Evolutionary conservation across 208 protist genomes (phyloP), one percentile per base, ranked within the genome.

Genomic region (Eutreptiella sp.): DNA sequence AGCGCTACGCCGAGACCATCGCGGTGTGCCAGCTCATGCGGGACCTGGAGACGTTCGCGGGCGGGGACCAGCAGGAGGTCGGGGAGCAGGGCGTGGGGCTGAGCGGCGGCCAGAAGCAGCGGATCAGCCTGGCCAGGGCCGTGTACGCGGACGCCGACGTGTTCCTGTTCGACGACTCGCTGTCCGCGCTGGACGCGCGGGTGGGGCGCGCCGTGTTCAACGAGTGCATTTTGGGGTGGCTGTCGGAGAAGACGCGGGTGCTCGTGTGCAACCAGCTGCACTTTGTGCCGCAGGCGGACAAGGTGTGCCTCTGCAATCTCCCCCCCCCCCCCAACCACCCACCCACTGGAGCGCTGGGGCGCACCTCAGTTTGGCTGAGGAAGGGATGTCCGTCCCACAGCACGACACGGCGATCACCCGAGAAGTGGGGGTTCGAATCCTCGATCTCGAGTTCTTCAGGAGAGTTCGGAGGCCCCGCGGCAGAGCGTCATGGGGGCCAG

Each of bases 41-140:
- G 23, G 86, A 91, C 42, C 36, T 90, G 0, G 38, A 60, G 28
- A 48, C 68, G 2, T 35, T 88, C 0, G 5, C 38, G 2, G 21
- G 26, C 11, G 77, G 79, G 26, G 72, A 87, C 63, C 1, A 62
- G 26, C 86, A 73, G 7, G 85, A 81, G 31, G 9, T 73, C 31
- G 68, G 66, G 35, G 72, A 77, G 46, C 50, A 70, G 5, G 72
- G 72, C 19, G 57, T 78, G 24, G 78, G 63, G 34, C 24, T 77
- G 14, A 65, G 42, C 23, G 72, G 72, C 26, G 72, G 72, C 32
- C 72, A 77, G 54, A 75, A 73, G 41, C 55, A 63, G 63, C 27
- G 72, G 29, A 66, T 77, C 26, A 38, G 1, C 24, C 16, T 77
- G 7, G 72, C 72, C 23, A 32, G 72, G 23, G 58, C 72, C 2